Base-by-base conservation (phyloP, 2,329 filamentous ascomycete species). In the Penicillium aurantiogriseum region DNA sequence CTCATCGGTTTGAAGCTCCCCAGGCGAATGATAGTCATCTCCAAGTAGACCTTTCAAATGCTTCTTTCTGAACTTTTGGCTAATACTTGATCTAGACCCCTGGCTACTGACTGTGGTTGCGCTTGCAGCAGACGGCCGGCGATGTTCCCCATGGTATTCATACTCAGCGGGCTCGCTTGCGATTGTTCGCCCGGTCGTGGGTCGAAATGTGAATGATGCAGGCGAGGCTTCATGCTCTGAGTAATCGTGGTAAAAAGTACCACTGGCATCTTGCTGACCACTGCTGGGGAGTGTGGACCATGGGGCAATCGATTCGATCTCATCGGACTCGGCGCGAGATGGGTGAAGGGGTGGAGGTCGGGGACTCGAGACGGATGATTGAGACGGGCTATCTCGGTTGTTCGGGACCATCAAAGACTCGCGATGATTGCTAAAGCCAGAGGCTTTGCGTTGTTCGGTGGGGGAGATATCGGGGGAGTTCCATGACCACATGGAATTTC, bases 31-130 rank as follows among this genome's bases (percentile, higher is more conserved):
- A 73, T 90, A 91, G 70, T 96, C 92, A 67, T 97, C 93, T 46
- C 93, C 92, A 76, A 97, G 96, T 72, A 97, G 93, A 42, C 89
- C 90, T 71, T 94, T 90, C 62, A 96, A 81, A 76, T 93, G 94
- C 75, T 92, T 94, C 74, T 92, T 92, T 67, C 85, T 82, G 63
- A 85, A 83, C 56, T 88, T 83, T 51, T 89, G 86, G 66, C 87
- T 86, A 58, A 88, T 82, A 59, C 85, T 87, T 61, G 86, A 80
- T 72, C 88, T 90, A 42, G 93, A 96, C 35, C 90, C 90, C 63
- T 90, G 85, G 70, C 93, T 96, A 75, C 92, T 94, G 56, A 90
- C 85, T 5, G 88, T 96, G 15, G 89, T 92, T 62, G 92, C 87
- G 74, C 92, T 97, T 39, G 92, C 92, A 50, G 91, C 84, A 4